A percentile compares a stretch with the other conserved stretches of the same genome.
Evolutionary conservation across 1,284 basidiomycete genomes (phyloP).

Genomic region (Marasmius fiardii): DNA sequence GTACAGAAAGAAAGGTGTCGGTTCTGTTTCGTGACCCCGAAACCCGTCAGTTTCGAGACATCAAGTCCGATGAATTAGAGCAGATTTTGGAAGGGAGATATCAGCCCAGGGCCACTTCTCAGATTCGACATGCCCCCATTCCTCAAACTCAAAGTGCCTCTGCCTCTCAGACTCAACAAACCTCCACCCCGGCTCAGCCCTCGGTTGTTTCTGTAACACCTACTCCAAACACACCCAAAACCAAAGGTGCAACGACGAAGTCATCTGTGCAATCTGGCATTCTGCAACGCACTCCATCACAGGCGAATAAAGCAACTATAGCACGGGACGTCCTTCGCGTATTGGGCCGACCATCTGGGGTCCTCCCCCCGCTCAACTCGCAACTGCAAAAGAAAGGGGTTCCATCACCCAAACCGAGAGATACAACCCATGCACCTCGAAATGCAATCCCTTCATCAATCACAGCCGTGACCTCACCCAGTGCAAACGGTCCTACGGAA

Average conservation of each 20-base stretch:
- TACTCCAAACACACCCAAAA: too few species aligned
- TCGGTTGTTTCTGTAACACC: too few species aligned
- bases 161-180: not conserved
- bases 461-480: not conserved
- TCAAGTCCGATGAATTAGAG: not conserved
- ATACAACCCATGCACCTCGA: not conserved
- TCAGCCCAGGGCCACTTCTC: too few species aligned
- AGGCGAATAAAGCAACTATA: conserved; percentile 34
- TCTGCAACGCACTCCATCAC: conserved; percentile 27
- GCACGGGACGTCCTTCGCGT: conserved; percentile 41
- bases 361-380: conserved; percentile 9
- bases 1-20: not conserved
- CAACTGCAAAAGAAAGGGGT: not conserved
- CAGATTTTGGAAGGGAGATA: too few species aligned
- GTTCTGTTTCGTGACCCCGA: not conserved
- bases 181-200: not conserved
- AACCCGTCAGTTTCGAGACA: not conserved
- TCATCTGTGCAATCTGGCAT: too few species aligned
- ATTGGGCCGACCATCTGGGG: conserved; percentile 22
- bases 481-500: not conserved
- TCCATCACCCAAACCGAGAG: not conserved
- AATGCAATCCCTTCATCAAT: too few species aligned
- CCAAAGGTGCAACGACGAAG: too few species aligned
- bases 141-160: not conserved
- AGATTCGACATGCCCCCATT: not conserved